phyloP scores from a whole-genome alignment of 1,284 basidiomycete species.

The Porodaedalea pini region DNA sequence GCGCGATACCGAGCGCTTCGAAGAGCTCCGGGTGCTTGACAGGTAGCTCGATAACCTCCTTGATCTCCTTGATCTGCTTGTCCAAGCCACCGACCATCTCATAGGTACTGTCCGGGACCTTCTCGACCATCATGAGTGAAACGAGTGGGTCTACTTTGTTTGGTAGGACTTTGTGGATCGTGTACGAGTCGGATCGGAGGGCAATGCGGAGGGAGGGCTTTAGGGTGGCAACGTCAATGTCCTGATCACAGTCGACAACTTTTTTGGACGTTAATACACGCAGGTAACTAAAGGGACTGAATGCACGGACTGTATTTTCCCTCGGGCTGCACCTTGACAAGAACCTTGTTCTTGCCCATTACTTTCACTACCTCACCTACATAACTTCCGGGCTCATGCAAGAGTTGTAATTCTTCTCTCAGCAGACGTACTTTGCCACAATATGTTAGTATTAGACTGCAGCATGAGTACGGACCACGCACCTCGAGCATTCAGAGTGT shows the following conservation, averaged over 20 bases:
- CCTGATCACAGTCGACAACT: slow-evolving; percentile 94
- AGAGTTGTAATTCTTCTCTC: slow-evolving; percentile 89
- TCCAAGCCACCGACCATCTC: slow-evolving; percentile 99
- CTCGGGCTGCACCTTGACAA: slow-evolving; percentile 98
- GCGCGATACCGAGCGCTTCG: slow-evolving; percentile 94
- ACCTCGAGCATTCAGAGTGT: slow-evolving; percentile 95
- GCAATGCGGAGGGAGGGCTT: slow-evolving; percentile 91
- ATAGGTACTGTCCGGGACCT: slow-evolving; percentile 98
- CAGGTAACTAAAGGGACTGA: not conserved
- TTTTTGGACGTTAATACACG: not conserved
- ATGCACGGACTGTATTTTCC: slow-evolving; percentile 87
- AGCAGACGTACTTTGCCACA: slow-evolving; percentile 68
- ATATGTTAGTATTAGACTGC: not conserved
- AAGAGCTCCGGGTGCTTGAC: slow-evolving; percentile 99
- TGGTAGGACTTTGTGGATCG: slow-evolving; percentile 89
- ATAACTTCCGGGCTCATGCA: slow-evolving; percentile 96
- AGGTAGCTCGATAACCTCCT: slow-evolving; percentile 97
- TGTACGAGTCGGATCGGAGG: slow-evolving; percentile 93
- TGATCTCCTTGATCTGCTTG: slow-evolving; percentile 99
- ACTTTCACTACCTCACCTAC: slow-evolving; percentile 98
- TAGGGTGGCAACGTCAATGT: slow-evolving; percentile 80
- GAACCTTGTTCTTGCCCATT: slow-evolving; percentile 98
- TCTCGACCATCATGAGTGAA: slow-evolving; percentile 99
- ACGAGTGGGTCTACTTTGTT: slow-evolving; percentile 96
- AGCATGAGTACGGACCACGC: slow-evolving; percentile 25